Conservation (phyloP, 78 protist genomes). For the Dictyostelium brefeldianum region DNA sequence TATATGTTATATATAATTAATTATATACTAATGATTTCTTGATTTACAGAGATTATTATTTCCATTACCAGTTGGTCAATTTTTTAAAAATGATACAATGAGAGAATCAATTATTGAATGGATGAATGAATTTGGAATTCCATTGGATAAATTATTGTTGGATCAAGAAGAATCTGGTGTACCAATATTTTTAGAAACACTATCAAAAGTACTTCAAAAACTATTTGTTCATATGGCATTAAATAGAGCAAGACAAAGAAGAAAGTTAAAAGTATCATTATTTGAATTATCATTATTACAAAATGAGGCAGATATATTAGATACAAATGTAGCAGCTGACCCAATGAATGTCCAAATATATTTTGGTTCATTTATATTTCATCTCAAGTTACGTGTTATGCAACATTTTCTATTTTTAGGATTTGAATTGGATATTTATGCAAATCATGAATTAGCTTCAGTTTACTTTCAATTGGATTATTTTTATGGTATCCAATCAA, state of each 20-base stretch:
- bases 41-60: constrained; percentile 36
- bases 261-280: constrained; percentile 22
- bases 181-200: constrained; percentile 3
- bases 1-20: neutral
- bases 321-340: constrained; percentile 32
- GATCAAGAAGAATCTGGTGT: neutral
- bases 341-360: neutral
- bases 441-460: constrained; percentile 24
- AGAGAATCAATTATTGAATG: constrained; percentile 33
- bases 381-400: constrained; percentile 42
- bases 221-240: constrained; percentile 24
- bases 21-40: neutral
- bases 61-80: constrained; percentile 29
- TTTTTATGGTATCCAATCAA: constrained; percentile 6
- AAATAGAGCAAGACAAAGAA: constrained; percentile 67
- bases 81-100: constrained; percentile 24
- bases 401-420: constrained; percentile 45
- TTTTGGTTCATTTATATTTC: constrained; percentile 54
- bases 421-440: constrained; percentile 44
- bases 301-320: constrained; percentile 64
- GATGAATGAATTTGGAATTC: constrained; percentile 70
- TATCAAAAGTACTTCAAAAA: constrained; percentile 28
- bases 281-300: constrained; percentile 47
- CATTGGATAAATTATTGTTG: neutral
- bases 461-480: constrained; percentile 59